Evolutionary conservation across 2,329 filamentous ascomycete genomes (phyloP), one percentile per base, ranked within the genome.

Genomic region (Cadophora malorum): DNA sequence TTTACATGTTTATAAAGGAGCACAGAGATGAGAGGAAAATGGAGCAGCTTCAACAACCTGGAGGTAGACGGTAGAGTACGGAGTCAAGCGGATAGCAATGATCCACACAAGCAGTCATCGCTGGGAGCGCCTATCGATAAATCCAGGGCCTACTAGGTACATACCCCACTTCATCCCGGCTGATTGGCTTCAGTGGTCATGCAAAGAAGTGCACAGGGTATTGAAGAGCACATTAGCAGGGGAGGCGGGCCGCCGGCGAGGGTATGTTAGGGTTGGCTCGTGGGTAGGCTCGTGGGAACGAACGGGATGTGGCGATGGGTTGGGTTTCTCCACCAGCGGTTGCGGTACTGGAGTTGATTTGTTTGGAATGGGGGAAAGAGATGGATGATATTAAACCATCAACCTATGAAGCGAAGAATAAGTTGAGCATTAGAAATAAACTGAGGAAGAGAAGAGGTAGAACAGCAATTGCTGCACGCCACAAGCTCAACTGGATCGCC

Each of bases 61-160:
- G 41, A 45, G 28, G 35, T 38, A 14, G 35, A 38, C 8, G 41
- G 41, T 21, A n/a, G n/a, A 49, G n/a, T 49, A 7, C 45, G 45
- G 45, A 49, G 45, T 21, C 19, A 21, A 49, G 45, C n/a, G 45
- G 45, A 49, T 45, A 49, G 45, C 6, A 4, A 49, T 49, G 45
- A 59, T 59, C 55, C 55, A 59, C 55, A 59, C 55, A 59, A 59
- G 55, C 55, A 59, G 31, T 45, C 16, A 45, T 58, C 53, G 55
- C 55, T 59, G 55, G 55, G 55, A 59, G 55, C 55, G 55, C 55
- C 55, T 59, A 59, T 59, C 55, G n/a, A 41, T 59, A 41, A 59
- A 59, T 38, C 35, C 35, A 38, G 35, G 28, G 28, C 28, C 28
- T 28, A 28, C 52, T 19, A 49, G 45, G 41, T 45, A 45, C 41